A percentile compares a stretch with the other conserved stretches of the same genome.
Conservation (phyloP, 441 rosid species). For the Adansonia grandidieri region DNA sequence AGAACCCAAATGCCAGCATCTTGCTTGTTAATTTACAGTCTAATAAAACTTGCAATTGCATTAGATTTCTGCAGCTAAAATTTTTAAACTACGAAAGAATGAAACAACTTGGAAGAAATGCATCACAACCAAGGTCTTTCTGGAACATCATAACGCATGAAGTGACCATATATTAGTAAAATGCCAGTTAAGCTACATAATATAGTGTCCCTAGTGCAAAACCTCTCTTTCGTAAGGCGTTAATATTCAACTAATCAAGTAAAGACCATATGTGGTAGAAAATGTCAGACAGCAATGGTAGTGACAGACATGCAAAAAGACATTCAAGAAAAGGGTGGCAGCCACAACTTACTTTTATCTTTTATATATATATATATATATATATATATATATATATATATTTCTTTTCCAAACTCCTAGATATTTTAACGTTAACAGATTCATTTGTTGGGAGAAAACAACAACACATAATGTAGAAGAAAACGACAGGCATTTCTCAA, state of each 20-base stretch:
- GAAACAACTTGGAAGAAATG: no score
- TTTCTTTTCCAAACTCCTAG: background rate
- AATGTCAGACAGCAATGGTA: background rate
- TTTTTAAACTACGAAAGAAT: no score
- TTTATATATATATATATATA: no score
- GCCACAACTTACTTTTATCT: background rate
- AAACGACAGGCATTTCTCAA: background rate
- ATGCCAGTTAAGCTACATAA: background rate
- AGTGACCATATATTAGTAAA: no score
- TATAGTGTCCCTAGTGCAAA: background rate
- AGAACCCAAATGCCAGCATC: slow-evolving; percentile 1
- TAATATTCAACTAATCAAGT: no score
- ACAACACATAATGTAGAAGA: background rate
- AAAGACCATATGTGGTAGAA: background rate
- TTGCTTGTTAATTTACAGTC: background rate
- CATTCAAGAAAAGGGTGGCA: background rate
- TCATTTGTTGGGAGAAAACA: background rate
- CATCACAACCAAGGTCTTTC: no score
- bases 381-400: background rate
- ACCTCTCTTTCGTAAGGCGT: background rate
- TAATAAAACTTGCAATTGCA: no score
- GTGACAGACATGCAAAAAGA: background rate
- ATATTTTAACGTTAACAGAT: background rate
- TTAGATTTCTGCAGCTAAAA: no score
- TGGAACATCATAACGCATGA: no score